Evolutionary conservation across 2,329 filamentous ascomycete species (phyloP).

Genomic region (Talaromyces verruculosus): DNA sequence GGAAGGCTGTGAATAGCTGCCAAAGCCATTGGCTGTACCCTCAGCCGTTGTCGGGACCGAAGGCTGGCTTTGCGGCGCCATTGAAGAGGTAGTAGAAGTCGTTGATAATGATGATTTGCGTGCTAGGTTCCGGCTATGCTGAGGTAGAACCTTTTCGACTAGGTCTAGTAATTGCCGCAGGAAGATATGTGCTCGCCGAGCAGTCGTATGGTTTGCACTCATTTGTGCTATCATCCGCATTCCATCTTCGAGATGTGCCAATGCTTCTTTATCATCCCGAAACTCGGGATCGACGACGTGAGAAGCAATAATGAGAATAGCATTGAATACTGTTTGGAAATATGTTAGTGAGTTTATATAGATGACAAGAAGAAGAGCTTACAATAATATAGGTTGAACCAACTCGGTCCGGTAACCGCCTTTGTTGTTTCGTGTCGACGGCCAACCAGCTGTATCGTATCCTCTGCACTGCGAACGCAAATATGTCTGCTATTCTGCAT

Average conservation of each 20-base stretch:
- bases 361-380: not conserved
- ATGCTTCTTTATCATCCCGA: slow-evolving; percentile 19
- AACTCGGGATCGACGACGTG: slow-evolving; percentile 21
- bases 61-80: slow-evolving; percentile 3
- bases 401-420: slow-evolving; percentile 18
- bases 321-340: slow-evolving; percentile 18
- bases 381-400: slow-evolving; percentile 23
- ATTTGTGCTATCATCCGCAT: slow-evolving; percentile 23
- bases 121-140: slow-evolving; percentile 2
- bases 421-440: slow-evolving; percentile 21
- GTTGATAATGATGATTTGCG: slow-evolving; percentile 6
- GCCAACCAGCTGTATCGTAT: slow-evolving; percentile 20
- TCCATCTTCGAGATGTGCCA: slow-evolving; percentile 20
- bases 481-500: slow-evolving; percentile 22
- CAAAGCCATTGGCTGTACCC: not conserved
- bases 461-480: slow-evolving; percentile 21
- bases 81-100: not conserved
- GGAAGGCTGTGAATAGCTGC: slow-evolving; percentile 3
- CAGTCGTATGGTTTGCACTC: slow-evolving; percentile 21
- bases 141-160: slow-evolving; percentile 15
- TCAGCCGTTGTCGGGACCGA: not conserved
- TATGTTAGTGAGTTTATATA: not conserved
- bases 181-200: slow-evolving; percentile 20
- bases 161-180: slow-evolving; percentile 20
- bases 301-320: slow-evolving; percentile 22